Base-by-base conservation (phyloP, 2,329 filamentous ascomycete species). In the Ceratocystis papillata region DNA sequence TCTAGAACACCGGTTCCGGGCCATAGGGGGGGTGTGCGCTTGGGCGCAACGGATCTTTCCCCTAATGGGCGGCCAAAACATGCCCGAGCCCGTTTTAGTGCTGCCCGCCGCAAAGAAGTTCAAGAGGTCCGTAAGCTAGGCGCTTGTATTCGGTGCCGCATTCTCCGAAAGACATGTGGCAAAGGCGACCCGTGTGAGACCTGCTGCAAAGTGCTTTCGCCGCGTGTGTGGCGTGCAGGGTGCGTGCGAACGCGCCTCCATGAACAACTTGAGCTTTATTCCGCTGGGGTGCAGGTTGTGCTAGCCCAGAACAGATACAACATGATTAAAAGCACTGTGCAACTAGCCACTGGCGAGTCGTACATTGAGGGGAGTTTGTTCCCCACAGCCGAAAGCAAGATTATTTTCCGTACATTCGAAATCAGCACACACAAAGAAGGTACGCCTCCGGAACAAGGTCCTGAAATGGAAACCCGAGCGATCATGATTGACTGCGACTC, bases 111-210 rank as follows among this genome's bases (percentile, higher is more conserved):
- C 25, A 85, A 83, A 71, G 82, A 87, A 71, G 84, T 87, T 1
- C 83, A 86, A 69, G 82, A 84, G 69, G 82, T 87, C 25, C 81
- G 85, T 28, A 84, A 84, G 70, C 80, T 84, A 45, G 85, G 85
- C 5, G 84, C 85, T 12, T 87, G 85, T 70, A 85, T 87, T 64
- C 78, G 85, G 57, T 87, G 85, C 71, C 79, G 84, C 46, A 86
- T 87, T 68, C 74, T 87, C 45, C 80, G 84, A 67, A 87, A 87
- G 74, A 85, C 83, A 1, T 87, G 85, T 70, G 84, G 83, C n/a
- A 81, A 79, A 67, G 84, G 83, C 41, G 81, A 79, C 5, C 84
- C 84, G 0, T 87, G 85, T 69, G 80, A 82, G 64, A 83, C 84
- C 1, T 87, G 85, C 69, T 79, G 80, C 68, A 86, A 84, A 70